Evolutionary conservation across 164 flowering plant species (phyloP).

Genomic region (Vitis riparia): DNA sequence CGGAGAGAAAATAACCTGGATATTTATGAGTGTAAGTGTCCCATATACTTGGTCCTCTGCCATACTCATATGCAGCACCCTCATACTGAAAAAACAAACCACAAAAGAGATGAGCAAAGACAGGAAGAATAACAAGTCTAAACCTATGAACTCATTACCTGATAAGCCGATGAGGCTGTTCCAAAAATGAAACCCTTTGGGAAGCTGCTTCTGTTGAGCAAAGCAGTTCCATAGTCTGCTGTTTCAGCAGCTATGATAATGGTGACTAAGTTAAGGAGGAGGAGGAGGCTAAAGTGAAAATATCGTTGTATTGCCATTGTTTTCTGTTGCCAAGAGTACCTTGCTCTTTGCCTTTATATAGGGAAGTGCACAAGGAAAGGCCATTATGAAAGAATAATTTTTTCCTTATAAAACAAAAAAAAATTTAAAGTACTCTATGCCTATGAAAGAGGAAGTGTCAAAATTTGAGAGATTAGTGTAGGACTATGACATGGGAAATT

Average conservation of each 20-base stretch:
- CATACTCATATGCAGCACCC: slow-evolving; percentile 10
- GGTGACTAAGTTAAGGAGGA: background rate
- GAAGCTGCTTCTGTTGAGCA: slow-evolving; percentile 17
- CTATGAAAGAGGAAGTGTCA: too few relatives aligned
- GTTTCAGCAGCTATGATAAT: background rate
- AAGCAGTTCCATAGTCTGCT: background rate
- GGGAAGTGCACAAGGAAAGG: too few relatives aligned
- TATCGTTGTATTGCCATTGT: background rate
- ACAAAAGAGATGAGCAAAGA: background rate
- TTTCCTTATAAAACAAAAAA: too few relatives aligned
- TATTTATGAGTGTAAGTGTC: slow-evolving; percentile 12
- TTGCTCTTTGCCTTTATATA: too few relatives aligned
- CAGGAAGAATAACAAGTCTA: background rate
- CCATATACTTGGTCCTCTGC: slow-evolving; percentile 20
- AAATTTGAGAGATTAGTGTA: too few relatives aligned
- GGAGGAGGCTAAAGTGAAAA: background rate
- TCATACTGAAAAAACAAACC: slow-evolving; percentile 9
- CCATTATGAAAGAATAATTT: too few relatives aligned
- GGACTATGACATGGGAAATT: too few relatives aligned
- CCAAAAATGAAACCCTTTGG: slow-evolving; percentile 25
- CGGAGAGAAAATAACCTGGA: slow-evolving; percentile 7
- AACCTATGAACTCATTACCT: slow-evolving; percentile 7
- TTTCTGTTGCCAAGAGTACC: background rate
- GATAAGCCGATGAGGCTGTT: slow-evolving; percentile 23
- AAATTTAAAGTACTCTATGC: too few relatives aligned